phyloP scores from a whole-genome alignment of 306 rosid genomes.

The Casuarina glauca region DNA sequence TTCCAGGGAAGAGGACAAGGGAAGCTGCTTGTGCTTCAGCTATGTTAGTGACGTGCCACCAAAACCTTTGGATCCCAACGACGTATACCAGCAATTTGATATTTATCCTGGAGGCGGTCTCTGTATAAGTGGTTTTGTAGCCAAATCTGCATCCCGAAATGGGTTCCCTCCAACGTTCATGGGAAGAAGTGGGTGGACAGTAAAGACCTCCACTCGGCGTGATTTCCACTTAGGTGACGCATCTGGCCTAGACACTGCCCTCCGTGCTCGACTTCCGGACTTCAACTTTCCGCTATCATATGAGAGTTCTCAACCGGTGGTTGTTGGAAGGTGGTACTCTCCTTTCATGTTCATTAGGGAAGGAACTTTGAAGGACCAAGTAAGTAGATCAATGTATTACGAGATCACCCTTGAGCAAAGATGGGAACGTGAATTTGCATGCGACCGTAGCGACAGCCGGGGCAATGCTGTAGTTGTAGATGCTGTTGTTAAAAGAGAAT shows the following conservation, averaged over 20 bases:
- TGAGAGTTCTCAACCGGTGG: slow-evolving; percentile 28
- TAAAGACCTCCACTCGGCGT: slow-evolving; percentile 25
- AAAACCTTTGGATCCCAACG: slow-evolving; percentile 34
- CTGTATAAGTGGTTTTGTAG: slow-evolving; percentile 41
- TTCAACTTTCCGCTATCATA: slow-evolving; percentile 29
- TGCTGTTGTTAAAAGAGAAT: slow-evolving; percentile 45
- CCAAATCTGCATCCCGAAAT: slow-evolving; percentile 44
- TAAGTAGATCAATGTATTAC: slow-evolving; percentile 50
- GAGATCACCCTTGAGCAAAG: slow-evolving; percentile 67
- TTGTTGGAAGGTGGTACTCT: slow-evolving; percentile 74
- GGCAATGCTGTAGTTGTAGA: slow-evolving; percentile 41
- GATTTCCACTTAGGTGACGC: slow-evolving; percentile 45
- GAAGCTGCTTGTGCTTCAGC: slow-evolving; percentile 43
- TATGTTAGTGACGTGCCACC: slow-evolving; percentile 27
- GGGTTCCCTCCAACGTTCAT: slow-evolving; percentile 57
- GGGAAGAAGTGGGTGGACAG: slow-evolving; percentile 45
- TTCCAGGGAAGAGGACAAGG: slow-evolving; percentile 43
- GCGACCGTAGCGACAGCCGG: slow-evolving; percentile 6
- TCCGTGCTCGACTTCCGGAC: slow-evolving; percentile 41
- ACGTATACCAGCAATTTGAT: slow-evolving; percentile 46
- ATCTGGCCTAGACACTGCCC: slow-evolving; percentile 40
- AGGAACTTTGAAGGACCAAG: slow-evolving; percentile 48
- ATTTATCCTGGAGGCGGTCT: slow-evolving; percentile 12
- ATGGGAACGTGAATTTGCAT: slow-evolving; percentile 55
- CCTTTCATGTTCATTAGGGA: slow-evolving; percentile 71